These are phyloP conservation scores for Fusarium brevicatenulatum DNA, from an alignment of 2,329 filamentous ascomycete genomes.

Conservation along the genomic window DNA sequence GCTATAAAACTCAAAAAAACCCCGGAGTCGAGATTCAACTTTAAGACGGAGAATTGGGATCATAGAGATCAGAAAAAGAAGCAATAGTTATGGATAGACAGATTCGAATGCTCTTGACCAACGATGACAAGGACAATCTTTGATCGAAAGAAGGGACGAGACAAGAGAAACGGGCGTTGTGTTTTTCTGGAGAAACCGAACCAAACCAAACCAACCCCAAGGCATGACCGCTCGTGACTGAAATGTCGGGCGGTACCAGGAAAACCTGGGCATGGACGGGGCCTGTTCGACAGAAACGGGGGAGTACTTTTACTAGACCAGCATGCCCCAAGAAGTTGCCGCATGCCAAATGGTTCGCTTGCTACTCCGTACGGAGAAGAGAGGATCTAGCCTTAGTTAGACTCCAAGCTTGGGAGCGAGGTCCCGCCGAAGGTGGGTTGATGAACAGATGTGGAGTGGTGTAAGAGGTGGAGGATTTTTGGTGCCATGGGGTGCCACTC, in stretches of 20 bases:
- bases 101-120: slow-evolving; percentile 8
- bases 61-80: background rate
- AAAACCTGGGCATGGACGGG: slow-evolving; percentile 11
- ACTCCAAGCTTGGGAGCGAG: slow-evolving; percentile 41
- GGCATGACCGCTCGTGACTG: slow-evolving; percentile 40
- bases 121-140: background rate
- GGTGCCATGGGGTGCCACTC: slow-evolving; percentile 35
- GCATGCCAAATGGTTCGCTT: slow-evolving; percentile 46
- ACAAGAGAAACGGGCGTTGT: slow-evolving; percentile 26
- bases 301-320: slow-evolving; percentile 35
- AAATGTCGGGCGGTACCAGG: slow-evolving; percentile 31
- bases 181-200: slow-evolving; percentile 37
- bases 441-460: slow-evolving; percentile 45
- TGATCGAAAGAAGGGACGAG: slow-evolving; percentile 31
- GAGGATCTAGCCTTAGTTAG: slow-evolving; percentile 41
- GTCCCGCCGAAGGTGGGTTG: slow-evolving; percentile 47
- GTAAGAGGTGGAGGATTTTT: slow-evolving; percentile 42
- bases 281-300: slow-evolving; percentile 32
- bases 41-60: background rate
- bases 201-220: slow-evolving; percentile 14
- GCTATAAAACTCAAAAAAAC: slow-evolving; percentile 3
- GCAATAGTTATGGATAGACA: background rate
- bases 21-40: background rate
- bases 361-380: slow-evolving; percentile 41
- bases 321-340: slow-evolving; percentile 33